phyloP scores from a whole-genome alignment of 1,284 basidiomycete species.

The Fistulinella staudtii region DNA sequence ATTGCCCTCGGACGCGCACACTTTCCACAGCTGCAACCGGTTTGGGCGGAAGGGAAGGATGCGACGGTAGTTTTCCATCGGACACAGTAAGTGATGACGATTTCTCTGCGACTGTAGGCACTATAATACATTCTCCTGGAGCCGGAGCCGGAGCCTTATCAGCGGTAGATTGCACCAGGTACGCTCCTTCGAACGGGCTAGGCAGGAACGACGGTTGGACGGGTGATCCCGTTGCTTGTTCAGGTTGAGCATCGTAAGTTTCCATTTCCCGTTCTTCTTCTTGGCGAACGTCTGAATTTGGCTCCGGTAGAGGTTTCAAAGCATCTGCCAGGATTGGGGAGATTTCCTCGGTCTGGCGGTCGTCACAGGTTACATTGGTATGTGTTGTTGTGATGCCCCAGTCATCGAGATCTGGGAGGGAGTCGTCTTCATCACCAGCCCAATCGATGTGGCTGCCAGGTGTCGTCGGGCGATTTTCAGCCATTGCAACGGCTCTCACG shows the following conservation, averaged over 20 bases:
- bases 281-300: slow-evolving; percentile 23
- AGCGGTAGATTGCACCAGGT: not conserved
- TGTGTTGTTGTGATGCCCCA: slow-evolving; percentile 61
- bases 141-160: slow-evolving; percentile 1
- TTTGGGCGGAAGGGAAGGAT: slow-evolving; percentile 50
- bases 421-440: slow-evolving; percentile 81
- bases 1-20: slow-evolving; percentile 15
- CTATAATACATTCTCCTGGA: slow-evolving; percentile 9
- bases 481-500: slow-evolving; percentile 66
- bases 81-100: slow-evolving; percentile 11
- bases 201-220: slow-evolving; percentile 9
- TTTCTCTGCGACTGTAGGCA: slow-evolving; percentile 7
- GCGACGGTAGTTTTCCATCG: slow-evolving; percentile 29
- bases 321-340: slow-evolving; percentile 68
- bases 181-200: slow-evolving; percentile 4
- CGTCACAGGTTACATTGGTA: slow-evolving; percentile 11
- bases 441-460: slow-evolving; percentile 79
- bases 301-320: slow-evolving; percentile 59
- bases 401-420: slow-evolving; percentile 74
- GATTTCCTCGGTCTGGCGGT: slow-evolving; percentile 42
- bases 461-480: slow-evolving; percentile 58
- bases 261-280: slow-evolving; percentile 23
- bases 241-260: slow-evolving; percentile 13
- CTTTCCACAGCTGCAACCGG: slow-evolving; percentile 34
- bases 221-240: slow-evolving; percentile 8